Conservation (phyloP, 1,284 basidiomycete species). For the Trichosporon faecale region DNA sequence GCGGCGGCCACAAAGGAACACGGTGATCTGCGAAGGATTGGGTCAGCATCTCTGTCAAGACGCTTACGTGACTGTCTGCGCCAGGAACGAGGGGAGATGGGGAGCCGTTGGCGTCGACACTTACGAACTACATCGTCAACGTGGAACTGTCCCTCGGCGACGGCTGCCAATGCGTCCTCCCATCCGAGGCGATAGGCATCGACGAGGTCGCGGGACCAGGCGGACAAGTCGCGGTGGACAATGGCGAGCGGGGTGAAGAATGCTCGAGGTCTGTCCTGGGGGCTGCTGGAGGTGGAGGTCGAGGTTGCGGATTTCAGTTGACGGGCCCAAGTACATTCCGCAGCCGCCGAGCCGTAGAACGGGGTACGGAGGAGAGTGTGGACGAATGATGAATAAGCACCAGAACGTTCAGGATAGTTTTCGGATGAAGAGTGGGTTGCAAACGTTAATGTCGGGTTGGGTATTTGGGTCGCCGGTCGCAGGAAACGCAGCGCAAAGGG, state of each 20-base stretch:
- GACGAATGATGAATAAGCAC: conserved; percentile 5
- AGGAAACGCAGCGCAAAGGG: neutral
- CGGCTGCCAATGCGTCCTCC: conserved; percentile 17
- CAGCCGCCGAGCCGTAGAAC: neutral
- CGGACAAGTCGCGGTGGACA: neutral
- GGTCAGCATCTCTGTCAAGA: neutral
- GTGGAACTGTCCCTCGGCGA: conserved; percentile 15
- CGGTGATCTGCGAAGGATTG: conserved; percentile 7
- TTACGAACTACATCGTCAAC: conserved; percentile 18
- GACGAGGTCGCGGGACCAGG: conserved; percentile 3
- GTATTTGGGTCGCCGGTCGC: neutral
- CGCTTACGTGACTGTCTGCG: neutral
- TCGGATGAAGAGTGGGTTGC: conserved; percentile 7
- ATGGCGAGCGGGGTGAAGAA: conserved; percentile 17
- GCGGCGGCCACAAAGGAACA: conserved; percentile 8
- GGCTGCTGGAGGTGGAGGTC: neutral
- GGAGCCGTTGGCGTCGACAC: neutral
- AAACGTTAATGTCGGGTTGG: conserved; percentile 7
- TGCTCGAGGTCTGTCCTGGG: neutral
- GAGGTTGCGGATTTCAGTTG: neutral
- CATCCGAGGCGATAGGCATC: conserved; percentile 15
- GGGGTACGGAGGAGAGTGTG: neutral
- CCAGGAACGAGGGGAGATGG: neutral
- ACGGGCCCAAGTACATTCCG: neutral
- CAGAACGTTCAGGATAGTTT: conserved; percentile 4